Evolutionary conservation across 2,329 filamentous ascomycete species (phyloP).

Genomic region (Orbilia brochopaga): DNA sequence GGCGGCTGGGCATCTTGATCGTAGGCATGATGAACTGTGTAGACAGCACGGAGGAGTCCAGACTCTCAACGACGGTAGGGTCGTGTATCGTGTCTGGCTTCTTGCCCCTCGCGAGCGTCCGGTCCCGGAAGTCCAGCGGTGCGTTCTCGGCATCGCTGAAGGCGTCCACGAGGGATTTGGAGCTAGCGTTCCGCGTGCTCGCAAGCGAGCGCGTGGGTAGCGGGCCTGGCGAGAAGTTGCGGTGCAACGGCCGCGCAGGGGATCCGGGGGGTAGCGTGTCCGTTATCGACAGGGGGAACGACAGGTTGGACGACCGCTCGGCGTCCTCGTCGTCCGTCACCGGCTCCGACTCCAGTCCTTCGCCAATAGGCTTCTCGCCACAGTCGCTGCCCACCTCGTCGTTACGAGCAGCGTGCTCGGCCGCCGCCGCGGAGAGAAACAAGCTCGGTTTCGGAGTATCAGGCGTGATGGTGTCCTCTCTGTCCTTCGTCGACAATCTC

Average conservation of each 20-base stretch:
- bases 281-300: conserved; percentile 49
- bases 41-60: conserved; percentile 56
- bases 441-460: conserved; percentile 32
- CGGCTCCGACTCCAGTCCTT: conserved; percentile 36
- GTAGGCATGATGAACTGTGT: conserved; percentile 98
- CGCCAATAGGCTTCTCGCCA: conserved; percentile 20
- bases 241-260: conserved; percentile 29
- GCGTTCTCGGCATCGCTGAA: conserved; percentile 29
- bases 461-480: conserved; percentile 38
- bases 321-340: conserved; percentile 45
- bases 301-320: conserved; percentile 44
- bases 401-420: conserved; percentile 13
- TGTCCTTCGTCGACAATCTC: conserved; percentile 33
- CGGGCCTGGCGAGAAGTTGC: conserved; percentile 42
- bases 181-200: conserved; percentile 30
- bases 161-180: conserved; percentile 36
- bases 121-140: conserved; percentile 27
- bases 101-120: conserved; percentile 64
- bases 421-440: conserved; percentile 18
- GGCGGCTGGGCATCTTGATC: conserved; percentile 83
- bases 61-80: conserved; percentile 55
- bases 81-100: conserved; percentile 54
- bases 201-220: conserved; percentile 33
- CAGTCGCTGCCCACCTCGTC: conserved; percentile 38
- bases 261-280: conserved; percentile 45